These are phyloP conservation scores for Xylariomycetidae sp. DNA, from an alignment of 2,329 filamentous ascomycete genomes.

Conservation along the genomic window DNA sequence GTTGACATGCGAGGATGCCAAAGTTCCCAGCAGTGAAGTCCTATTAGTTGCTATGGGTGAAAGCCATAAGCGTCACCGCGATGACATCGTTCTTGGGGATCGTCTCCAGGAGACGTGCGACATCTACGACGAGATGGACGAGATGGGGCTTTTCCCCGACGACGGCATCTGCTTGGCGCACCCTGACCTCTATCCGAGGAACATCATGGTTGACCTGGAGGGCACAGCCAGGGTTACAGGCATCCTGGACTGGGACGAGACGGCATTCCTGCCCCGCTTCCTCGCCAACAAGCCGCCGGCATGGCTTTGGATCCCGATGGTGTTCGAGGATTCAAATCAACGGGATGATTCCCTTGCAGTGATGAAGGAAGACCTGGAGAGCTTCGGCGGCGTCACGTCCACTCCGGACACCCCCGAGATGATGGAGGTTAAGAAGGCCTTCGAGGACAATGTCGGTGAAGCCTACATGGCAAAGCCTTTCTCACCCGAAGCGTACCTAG, in stretches of 20 bases:
- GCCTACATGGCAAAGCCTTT: no score
- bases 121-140: background rate
- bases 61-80: background rate
- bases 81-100: background rate
- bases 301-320: background rate
- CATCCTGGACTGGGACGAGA: conserved; percentile 2
- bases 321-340: no score
- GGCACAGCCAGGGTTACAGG: background rate
- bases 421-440: no score
- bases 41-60: background rate
- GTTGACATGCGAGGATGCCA: background rate
- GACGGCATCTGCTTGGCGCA: background rate
- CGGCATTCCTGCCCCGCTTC: background rate
- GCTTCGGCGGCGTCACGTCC: no score
- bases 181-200: background rate
- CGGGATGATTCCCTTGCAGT: no score
- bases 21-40: no score
- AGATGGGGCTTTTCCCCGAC: background rate
- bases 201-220: conserved; percentile 1
- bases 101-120: no score
- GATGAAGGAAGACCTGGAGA: no score
- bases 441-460: no score
- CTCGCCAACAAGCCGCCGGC: background rate
- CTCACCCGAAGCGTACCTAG: no score
- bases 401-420: no score